These are phyloP conservation scores for Botrytis fabae DNA, from an alignment of 2,329 filamentous ascomycete species.

Conservation along the genomic window DNA sequence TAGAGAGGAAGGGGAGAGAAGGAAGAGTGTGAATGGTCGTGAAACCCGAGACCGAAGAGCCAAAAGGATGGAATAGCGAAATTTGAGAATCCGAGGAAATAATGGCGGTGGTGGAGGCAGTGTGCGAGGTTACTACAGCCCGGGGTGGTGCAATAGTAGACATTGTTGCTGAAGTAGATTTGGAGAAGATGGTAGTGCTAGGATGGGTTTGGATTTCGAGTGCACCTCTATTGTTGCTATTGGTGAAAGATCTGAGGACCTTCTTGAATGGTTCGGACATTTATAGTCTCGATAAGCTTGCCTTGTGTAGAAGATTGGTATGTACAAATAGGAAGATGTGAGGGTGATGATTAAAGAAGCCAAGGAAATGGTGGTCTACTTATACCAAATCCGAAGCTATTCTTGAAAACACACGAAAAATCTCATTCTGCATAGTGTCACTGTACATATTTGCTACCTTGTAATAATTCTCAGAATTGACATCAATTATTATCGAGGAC, in stretches of 20 bases:
- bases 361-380: neutral
- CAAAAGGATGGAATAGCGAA: constrained; percentile 40
- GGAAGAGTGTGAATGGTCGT: constrained; percentile 39
- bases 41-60: constrained; percentile 39
- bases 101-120: constrained; percentile 39
- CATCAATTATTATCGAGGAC: neutral
- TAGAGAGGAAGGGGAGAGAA: constrained; percentile 42
- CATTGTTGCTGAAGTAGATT: neutral
- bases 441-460: neutral
- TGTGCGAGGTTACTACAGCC: constrained; percentile 40
- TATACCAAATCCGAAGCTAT: neutral
- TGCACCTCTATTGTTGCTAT: neutral
- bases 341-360: neutral
- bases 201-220: neutral
- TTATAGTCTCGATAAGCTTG: neutral
- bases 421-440: neutral
- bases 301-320: neutral
- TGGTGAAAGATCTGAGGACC: neutral
- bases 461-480: too few species aligned
- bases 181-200: neutral
- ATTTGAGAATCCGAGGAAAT: constrained; percentile 39
- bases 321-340: neutral
- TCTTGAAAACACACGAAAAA: neutral
- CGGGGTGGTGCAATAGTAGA: constrained; percentile 30
- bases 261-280: constrained; percentile 4